Conservation (phyloP, 2,329 filamentous ascomycete genomes). For the Ophiostoma novo-ulmi region DNA sequence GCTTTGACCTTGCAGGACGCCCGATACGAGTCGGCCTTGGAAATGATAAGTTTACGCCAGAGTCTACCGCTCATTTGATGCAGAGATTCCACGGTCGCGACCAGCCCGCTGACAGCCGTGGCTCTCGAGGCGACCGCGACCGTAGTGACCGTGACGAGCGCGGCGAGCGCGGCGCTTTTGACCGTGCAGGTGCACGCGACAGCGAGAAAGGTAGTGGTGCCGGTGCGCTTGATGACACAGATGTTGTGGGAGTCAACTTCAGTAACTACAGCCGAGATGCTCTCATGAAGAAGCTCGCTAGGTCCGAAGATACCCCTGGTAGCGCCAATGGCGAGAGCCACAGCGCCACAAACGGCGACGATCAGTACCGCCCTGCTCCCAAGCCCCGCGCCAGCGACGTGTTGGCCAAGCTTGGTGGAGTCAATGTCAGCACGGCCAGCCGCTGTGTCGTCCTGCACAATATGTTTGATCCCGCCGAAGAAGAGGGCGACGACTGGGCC, state of each 20-base stretch:
- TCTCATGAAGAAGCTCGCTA: constrained; percentile 96
- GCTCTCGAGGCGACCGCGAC: constrained; percentile 45
- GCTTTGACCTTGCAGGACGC: constrained; percentile 94
- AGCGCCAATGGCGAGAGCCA: background rate
- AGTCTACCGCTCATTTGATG: constrained; percentile 87
- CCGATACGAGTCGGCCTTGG: constrained; percentile 97
- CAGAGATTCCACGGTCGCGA: constrained; percentile 85
- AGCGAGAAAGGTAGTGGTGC: constrained; percentile 86
- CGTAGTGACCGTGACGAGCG: constrained; percentile 32
- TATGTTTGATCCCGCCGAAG: constrained; percentile 89
- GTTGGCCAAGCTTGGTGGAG: constrained; percentile 50
- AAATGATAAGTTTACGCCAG: constrained; percentile 99
- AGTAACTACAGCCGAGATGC: constrained; percentile 98
- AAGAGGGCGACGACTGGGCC: constrained; percentile 81
- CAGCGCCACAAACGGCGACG: constrained; percentile 34
- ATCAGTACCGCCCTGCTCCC: background rate
- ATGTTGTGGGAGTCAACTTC: constrained; percentile 98
- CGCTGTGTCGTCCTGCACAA: constrained; percentile 92
- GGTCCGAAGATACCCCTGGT: constrained; percentile 66
- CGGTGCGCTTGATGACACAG: constrained; percentile 92
- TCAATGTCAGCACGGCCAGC: constrained; percentile 87
- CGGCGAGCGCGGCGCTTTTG: constrained; percentile 61
- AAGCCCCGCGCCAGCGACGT: constrained; percentile 6
- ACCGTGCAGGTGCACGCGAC: constrained; percentile 82
- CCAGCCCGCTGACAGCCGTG: constrained; percentile 54